These are phyloP conservation scores for Colletotrichum filicis DNA, from an alignment of 2,329 filamentous ascomycete species.

Conservation along the genomic window DNA sequence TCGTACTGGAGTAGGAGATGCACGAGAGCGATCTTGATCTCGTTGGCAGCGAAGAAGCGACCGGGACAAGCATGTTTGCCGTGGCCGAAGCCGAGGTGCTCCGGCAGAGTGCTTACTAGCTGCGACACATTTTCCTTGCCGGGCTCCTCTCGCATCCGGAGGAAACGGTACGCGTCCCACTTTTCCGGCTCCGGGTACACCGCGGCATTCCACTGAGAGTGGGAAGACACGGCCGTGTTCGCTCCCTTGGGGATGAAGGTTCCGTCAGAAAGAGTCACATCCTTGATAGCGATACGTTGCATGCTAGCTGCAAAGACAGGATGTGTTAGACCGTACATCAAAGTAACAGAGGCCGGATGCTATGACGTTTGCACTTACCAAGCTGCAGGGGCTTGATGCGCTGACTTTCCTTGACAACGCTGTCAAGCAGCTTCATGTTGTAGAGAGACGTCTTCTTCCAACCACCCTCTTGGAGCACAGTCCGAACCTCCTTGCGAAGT, in stretches of 20 bases:
- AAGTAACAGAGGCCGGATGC: neutral
- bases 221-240: neutral
- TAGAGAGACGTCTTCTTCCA: conserved; percentile 50
- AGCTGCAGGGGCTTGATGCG: conserved; percentile 37
- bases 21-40: conserved; percentile 45
- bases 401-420: conserved; percentile 52
- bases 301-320: conserved; percentile 10
- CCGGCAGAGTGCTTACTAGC: conserved; percentile 50
- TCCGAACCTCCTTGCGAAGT: conserved; percentile 53
- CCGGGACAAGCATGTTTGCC: conserved; percentile 51
- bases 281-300: neutral
- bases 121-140: conserved; percentile 43
- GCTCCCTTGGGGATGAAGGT: conserved; percentile 28
- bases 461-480: conserved; percentile 46
- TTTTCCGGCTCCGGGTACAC: conserved; percentile 16
- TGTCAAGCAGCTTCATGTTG: conserved; percentile 53
- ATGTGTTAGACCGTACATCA: neutral
- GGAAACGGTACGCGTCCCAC: conserved; percentile 18
- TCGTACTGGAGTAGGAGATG: conserved; percentile 24
- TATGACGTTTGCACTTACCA: neutral
- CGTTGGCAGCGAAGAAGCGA: conserved; percentile 49
- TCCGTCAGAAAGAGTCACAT: conserved; percentile 24
- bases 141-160: conserved; percentile 16
- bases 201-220: conserved; percentile 2
- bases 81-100: conserved; percentile 49